Percentiles rank a stretch among this genome's conserved stretches.
phyloP scores from a whole-genome alignment of 371 early-diverging fungal species.

The Zopfochytrium polystomum region DNA sequence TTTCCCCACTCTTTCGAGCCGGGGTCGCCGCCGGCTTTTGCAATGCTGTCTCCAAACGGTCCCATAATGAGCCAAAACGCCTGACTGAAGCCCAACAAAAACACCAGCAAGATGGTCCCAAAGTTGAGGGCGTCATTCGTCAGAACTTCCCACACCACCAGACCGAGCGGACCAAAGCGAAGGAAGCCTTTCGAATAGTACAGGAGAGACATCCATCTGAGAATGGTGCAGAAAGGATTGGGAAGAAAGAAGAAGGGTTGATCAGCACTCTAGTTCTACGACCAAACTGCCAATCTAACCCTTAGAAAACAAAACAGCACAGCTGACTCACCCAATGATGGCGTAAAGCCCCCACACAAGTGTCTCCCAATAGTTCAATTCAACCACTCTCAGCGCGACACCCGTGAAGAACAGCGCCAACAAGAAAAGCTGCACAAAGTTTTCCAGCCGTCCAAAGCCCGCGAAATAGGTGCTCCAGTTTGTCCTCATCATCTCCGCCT shows the following conservation, averaged over 20 bases:
- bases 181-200: constrained; percentile 18
- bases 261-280: no score
- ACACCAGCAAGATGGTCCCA: neutral
- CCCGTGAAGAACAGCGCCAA: constrained; percentile 4
- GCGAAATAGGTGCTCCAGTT: no score
- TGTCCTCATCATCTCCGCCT: no score
- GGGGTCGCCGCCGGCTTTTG: neutral
- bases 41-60: constrained; percentile 1
- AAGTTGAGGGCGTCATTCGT: constrained; percentile 3
- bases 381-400: neutral
- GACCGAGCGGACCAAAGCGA: constrained; percentile 9
- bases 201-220: constrained; percentile 14
- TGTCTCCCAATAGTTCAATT: neutral
- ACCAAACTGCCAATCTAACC: no score
- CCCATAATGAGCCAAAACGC: constrained; percentile 15
- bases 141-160: constrained; percentile 9
- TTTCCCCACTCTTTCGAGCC: constrained; percentile 3
- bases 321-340: constrained; percentile 2
- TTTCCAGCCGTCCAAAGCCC: no score
- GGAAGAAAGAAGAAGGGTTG: constrained; percentile 2
- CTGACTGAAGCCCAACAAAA: constrained; percentile 11
- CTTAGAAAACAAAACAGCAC: neutral
- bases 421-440: no score
- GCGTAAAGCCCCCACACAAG: constrained; percentile 1
- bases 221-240: neutral